Conservation (phyloP, 257 asterid genomes). For the Petunia secreta region DNA sequence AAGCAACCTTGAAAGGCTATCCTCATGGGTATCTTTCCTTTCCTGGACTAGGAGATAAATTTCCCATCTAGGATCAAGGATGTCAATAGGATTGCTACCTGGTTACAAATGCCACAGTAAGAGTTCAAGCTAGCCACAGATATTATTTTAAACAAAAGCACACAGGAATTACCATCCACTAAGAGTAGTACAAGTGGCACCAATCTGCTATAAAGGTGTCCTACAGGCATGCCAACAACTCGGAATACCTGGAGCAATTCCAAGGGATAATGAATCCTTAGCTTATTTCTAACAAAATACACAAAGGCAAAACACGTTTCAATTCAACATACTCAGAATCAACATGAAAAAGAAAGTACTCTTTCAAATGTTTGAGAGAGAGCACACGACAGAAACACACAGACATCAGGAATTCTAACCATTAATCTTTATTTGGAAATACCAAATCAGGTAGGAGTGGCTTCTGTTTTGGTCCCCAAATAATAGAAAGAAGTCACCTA, state of each 20-base stretch:
- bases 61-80: conserved; percentile 92
- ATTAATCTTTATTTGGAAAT: conserved; percentile 13
- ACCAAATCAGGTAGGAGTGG: neutral
- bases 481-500: neutral
- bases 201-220: conserved; percentile 61
- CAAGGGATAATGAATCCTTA: conserved; percentile 3
- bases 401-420: neutral
- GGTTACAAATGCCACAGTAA: conserved; percentile 36
- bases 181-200: conserved; percentile 79
- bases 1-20: conserved; percentile 44
- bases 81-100: conserved; percentile 99
- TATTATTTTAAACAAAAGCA: conserved; percentile 15
- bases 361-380: conserved; percentile 12
- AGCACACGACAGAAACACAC: neutral
- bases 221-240: conserved; percentile 61
- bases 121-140: neutral
- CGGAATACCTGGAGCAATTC: conserved; percentile 45
- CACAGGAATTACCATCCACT: conserved; percentile 52
- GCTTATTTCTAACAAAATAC: conserved; percentile 3
- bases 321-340: conserved; percentile 7
- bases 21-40: conserved; percentile 38
- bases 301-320: neutral
- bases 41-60: conserved; percentile 66
- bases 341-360: neutral
- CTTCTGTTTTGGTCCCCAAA: neutral